Evolutionary conservation across 1,284 basidiomycete species (phyloP).

Genomic region (Apiotrichum gracile): DNA sequence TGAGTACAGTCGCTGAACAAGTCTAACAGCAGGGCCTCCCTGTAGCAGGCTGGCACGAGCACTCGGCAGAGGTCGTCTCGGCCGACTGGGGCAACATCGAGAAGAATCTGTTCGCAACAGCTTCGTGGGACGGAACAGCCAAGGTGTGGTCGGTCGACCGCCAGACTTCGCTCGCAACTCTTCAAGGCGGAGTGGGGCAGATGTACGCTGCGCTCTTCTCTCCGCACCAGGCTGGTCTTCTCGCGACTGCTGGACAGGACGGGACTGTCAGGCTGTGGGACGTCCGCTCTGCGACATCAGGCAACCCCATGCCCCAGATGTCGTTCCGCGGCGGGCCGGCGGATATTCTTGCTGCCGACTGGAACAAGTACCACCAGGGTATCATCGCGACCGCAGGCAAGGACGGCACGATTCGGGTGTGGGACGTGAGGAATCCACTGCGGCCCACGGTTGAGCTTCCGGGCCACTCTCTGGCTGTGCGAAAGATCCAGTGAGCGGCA

Average conservation of each 20-base stretch:
- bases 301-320: neutral
- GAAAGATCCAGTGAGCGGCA: conserved; percentile 44
- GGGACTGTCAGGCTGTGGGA: conserved; percentile 77
- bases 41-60: conserved; percentile 88
- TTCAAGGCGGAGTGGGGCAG: conserved; percentile 58
- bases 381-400: conserved; percentile 51
- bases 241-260: conserved; percentile 80
- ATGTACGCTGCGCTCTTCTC: conserved; percentile 88
- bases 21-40: conserved; percentile 50
- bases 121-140: conserved; percentile 86
- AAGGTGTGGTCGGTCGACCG: conserved; percentile 89
- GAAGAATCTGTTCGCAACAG: conserved; percentile 81
- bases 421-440: conserved; percentile 44
- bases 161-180: conserved; percentile 67
- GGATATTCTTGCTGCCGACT: conserved; percentile 49
- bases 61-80: conserved; percentile 85
- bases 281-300: conserved; percentile 20
- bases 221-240: conserved; percentile 73
- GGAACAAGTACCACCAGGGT: conserved; percentile 54
- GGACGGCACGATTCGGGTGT: conserved; percentile 49
- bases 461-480: conserved; percentile 51
- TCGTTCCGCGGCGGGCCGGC: conserved; percentile 8
- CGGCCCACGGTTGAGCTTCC: conserved; percentile 15
- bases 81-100: conserved; percentile 95
- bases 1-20: conserved; percentile 45